phyloP scores from a whole-genome alignment of 164 flowering plant species.

The Amborella trichopoda region DNA sequence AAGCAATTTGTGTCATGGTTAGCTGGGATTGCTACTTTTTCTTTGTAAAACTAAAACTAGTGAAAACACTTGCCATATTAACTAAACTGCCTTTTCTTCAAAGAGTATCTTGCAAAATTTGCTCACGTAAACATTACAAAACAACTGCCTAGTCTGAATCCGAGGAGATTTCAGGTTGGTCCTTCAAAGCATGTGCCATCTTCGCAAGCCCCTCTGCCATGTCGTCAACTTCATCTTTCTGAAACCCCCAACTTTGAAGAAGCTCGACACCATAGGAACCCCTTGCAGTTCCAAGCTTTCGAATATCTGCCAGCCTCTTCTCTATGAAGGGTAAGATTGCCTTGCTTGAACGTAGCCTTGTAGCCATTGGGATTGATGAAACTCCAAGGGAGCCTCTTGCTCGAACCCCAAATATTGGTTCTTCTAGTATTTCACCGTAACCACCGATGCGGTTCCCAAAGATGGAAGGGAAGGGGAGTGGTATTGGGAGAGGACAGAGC shows the following conservation, averaged over 20 bases:
- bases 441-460: slow-evolving; percentile 49
- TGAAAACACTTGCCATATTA: too few relatives aligned
- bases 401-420: slow-evolving; percentile 19
- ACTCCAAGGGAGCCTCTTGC: slow-evolving; percentile 70
- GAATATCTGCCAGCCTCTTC: slow-evolving; percentile 42
- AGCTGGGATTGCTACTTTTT: too few relatives aligned
- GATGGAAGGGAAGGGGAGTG: slow-evolving; percentile 80
- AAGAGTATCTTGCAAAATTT: too few relatives aligned
- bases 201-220: slow-evolving; percentile 58
- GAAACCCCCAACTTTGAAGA: slow-evolving; percentile 73
- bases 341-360: slow-evolving; percentile 73
- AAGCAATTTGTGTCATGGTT: too few relatives aligned
- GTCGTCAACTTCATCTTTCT: slow-evolving; percentile 62
- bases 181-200: slow-evolving; percentile 42
- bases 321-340: slow-evolving; percentile 65
- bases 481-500: slow-evolving; percentile 79
- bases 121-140: slow-evolving; percentile 1
- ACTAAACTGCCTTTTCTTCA: too few relatives aligned
- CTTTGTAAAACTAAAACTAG: too few relatives aligned
- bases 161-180: slow-evolving; percentile 36
- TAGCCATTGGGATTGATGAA: slow-evolving; percentile 76
- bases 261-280: slow-evolving; percentile 57
- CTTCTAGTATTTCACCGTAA: slow-evolving; percentile 46
- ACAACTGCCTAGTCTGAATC: slow-evolving; percentile 89
- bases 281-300: slow-evolving; percentile 40